phyloP scores from a whole-genome alignment of 345 rosid genomes.

The Populus ilicifolia region DNA sequence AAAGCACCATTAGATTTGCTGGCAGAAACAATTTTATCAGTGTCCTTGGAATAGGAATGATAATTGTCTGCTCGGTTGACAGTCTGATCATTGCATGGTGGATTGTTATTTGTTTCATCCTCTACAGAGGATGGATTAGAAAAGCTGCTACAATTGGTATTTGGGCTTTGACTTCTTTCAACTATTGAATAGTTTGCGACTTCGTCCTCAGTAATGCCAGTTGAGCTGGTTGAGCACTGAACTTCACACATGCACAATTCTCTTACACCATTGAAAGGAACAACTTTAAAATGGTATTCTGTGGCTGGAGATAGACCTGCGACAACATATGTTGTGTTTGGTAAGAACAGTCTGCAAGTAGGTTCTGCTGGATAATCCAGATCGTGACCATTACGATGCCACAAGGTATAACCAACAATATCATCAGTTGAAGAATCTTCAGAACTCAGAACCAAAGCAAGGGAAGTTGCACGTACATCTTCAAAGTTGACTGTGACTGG shows the following conservation, averaged over 20 bases:
- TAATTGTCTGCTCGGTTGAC: slow-evolving; percentile 47
- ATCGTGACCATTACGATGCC: slow-evolving; percentile 70
- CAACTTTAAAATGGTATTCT: slow-evolving; percentile 63
- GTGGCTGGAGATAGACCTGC: slow-evolving; percentile 61
- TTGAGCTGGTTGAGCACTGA: slow-evolving; percentile 40
- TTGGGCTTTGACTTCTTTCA: slow-evolving; percentile 90
- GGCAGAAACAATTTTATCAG: slow-evolving; percentile 36
- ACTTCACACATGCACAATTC: slow-evolving; percentile 53
- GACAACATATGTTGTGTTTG: slow-evolving; percentile 57
- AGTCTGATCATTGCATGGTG: slow-evolving; percentile 36
- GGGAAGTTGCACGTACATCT: slow-evolving; percentile 58
- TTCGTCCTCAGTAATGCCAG: slow-evolving; percentile 35
- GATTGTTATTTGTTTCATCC: slow-evolving; percentile 69
- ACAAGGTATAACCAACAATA: slow-evolving; percentile 52
- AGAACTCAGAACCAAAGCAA: slow-evolving; percentile 54
- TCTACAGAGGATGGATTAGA: slow-evolving; percentile 80
- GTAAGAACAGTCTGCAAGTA: slow-evolving; percentile 59
- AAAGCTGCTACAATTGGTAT: slow-evolving; percentile 86
- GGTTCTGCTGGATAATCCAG: slow-evolving; percentile 55
- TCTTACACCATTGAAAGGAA: slow-evolving; percentile 44
- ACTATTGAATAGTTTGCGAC: slow-evolving; percentile 36
- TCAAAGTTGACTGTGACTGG: slow-evolving; percentile 55
- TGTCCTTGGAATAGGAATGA: slow-evolving; percentile 31
- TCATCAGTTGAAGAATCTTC: slow-evolving; percentile 37
- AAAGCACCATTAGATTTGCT: slow-evolving; percentile 27